These are phyloP conservation scores for Jackrogersella multiformis DNA, from an alignment of 495 filamentous ascomycete genomes.

Conservation along the genomic window DNA sequence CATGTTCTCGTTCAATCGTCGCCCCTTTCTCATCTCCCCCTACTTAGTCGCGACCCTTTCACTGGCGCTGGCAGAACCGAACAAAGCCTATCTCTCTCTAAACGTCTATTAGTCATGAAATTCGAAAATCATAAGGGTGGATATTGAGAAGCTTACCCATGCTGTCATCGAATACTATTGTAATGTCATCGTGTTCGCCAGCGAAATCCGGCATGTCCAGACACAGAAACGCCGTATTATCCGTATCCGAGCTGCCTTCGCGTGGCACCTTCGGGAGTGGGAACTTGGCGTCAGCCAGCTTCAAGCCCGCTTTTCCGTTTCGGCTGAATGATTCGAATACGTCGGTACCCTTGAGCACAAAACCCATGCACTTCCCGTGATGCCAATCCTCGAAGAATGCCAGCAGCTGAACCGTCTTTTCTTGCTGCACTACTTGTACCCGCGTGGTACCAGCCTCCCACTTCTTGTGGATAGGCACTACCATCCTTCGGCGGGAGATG, in stretches of 20 bases:
- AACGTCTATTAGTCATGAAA: slow-evolving; percentile 35
- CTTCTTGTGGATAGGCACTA: slow-evolving; percentile 90
- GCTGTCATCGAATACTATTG: slow-evolving; percentile 81
- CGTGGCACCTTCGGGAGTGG: slow-evolving; percentile 73
- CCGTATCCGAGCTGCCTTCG: slow-evolving; percentile 52
- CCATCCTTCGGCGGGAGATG: slow-evolving; percentile 84
- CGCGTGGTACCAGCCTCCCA: slow-evolving; percentile 81
- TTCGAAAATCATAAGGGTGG: neutral
- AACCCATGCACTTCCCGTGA: slow-evolving; percentile 87
- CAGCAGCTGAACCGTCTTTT: slow-evolving; percentile 75
- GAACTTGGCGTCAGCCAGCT: slow-evolving; percentile 90
- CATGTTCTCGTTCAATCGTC: slow-evolving; percentile 43
- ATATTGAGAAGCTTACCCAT: slow-evolving; percentile 65
- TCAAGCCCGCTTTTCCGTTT: slow-evolving; percentile 71
- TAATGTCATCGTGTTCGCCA: slow-evolving; percentile 89
- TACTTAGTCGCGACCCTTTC: slow-evolving; percentile 53
- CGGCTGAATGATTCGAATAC: slow-evolving; percentile 75
- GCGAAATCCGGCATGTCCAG: slow-evolving; percentile 88
- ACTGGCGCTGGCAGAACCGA: slow-evolving; percentile 58
- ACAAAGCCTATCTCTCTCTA: slow-evolving; percentile 57
- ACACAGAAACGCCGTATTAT: slow-evolving; percentile 74
- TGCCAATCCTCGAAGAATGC: slow-evolving; percentile 86
- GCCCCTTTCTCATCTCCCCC: slow-evolving; percentile 34
- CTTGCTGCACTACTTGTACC: slow-evolving; percentile 79
- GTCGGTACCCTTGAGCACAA: slow-evolving; percentile 81